Base-by-base conservation (phyloP, 768 basidiomycete genomes). In the Tylopilus felleus region DNA sequence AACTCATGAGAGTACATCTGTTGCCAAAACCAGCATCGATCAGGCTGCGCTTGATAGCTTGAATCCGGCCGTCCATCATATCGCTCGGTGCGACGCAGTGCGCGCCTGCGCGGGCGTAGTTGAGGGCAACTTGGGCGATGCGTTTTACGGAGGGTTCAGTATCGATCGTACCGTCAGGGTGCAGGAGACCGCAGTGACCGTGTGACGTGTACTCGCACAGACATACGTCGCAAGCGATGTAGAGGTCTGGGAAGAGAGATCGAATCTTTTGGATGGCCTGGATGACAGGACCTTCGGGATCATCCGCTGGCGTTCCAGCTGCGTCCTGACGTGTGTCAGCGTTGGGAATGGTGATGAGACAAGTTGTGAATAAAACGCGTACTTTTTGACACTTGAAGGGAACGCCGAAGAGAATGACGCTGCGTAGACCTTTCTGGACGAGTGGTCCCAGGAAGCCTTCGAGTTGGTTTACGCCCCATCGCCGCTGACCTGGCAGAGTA, bases 151-250 rank as follows among this genome's bases (percentile, higher is more conserved):
- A 95, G 17, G 85, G 85, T 10, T 73, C 76, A 33, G 84, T 84
- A 70, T 90, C 76, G 70, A 98, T 90, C 4, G 85, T 85, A 13
- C 87, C 86, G 60, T 93, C 90, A 2, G 65, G 41, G 60, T 90
- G 71, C 36, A 95, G 79, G 42, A 88, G 65, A 23, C 97, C 97
- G 64, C 97, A 99, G 72, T 99, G 97, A 0, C 97, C 97, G 62
- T 98, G 96, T 46, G 92, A 90, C 9, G 97, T 98, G 77, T 99
- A 98, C 74, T 98, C 96, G 78, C 97, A 99, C n/a, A 99, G 84
- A 69, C 97, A 99, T 19, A 98, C 97, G 64, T 99, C 97, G 65
- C 84, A 84, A 0, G 94, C 90, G 65, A 99, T 86, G 74, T 94
- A 93, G 22, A 99, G 75, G 7, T 77, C 67, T 0, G 97, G 96